Evolutionary conservation across 345 rosid genomes (phyloP), one percentile per base, ranked within the genome.

Genomic region (Eucalyptus brandiana): DNA sequence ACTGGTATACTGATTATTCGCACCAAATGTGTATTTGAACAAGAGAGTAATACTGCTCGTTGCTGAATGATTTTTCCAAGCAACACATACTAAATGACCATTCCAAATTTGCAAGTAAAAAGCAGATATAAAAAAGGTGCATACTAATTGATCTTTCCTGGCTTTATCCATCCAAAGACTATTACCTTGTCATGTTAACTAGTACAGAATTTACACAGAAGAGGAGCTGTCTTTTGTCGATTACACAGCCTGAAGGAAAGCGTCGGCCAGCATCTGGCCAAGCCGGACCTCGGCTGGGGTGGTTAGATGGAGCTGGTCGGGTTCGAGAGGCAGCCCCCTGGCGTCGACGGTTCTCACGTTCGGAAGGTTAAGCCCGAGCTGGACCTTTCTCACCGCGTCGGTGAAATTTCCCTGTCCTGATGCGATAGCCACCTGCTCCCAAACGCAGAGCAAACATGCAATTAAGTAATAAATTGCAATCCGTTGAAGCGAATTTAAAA

Each of bases 231-330:
- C 62, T 56, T 60, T 28, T 28, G 34, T 15, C 18, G 67, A 65
- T n/a, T 6, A 60, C 44, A 4, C 17, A 83, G 89, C 90, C 47
- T 37, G 88, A 40, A 93, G 91, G 90, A 93, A 97, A 37, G 96
- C 94, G 30, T 91, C 91, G 8, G 96, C 96, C 91, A 97, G 86
- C 94, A 91, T 95, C 60, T 90, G 92, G 24, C 99, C 99, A 7
- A 96, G 92, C 90, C 89, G 93, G 45, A 95, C 98, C 93, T 96
- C 96, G 45, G 96, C 89, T 10, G 91, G 88, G 54, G 98, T 93
- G n/a, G 98, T 93, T 44, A 97, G 94, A 91, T 97, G 99, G 88
- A 96, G 94, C 65, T 92, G 91, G 83, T 95, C 98, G 2, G 95
- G 96, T 88, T 93, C 92, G 7, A 97, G 95, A 7, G 93, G 93